Base-by-base conservation (phyloP, 306 rosid species). In the Astragalus membranaceus region DNA sequence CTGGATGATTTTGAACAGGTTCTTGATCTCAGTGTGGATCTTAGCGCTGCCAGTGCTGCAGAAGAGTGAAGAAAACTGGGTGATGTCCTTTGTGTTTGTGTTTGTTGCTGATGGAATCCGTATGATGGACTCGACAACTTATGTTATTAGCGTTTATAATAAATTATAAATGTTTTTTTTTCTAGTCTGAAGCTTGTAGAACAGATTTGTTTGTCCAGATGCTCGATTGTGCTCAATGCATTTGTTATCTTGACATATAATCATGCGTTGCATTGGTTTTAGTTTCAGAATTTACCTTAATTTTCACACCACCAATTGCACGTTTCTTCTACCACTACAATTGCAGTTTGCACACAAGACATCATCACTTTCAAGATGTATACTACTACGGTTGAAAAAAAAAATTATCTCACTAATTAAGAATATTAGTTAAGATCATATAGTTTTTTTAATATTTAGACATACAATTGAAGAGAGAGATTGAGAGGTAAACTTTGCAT, bases 41-140 rank as follows among this genome's bases (percentile, higher is more conserved):
- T 93, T 43, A 93, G 97, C 75, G 92, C 96, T 77, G 98, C 98
- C 10, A 87, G 97, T 81, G 98, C 98, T 43, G 97, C 97, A 30
- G 97, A 93, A 79, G 98, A 92, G 83, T 90, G 82, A 86, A 63
- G 51, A 69, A 26, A 65, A 17, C 15, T 44, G 8, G 64, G 3
- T 10, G 69, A 51, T 55, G 64, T 59, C 41, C 30, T 39, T 79
- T 50, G 29, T 32, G 72, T 50, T 50, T 65, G 30, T 26, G 30
- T 26, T 26, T 26, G 30, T 53, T 59, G 64, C 79, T 42, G 59
- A 36, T 64, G 49, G 64, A 47, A 44, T 74, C 72, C 56, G 14
- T 8, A 44, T 13, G 46, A 12, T 50, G 69, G 43, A 67, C 70
- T 74, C 33, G 26, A 57, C 46, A 64, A 49, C 44, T 10, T 8